Base-by-base conservation (phyloP, 2,329 filamentous ascomycete genomes). In the Aspergillus sojae region DNA sequence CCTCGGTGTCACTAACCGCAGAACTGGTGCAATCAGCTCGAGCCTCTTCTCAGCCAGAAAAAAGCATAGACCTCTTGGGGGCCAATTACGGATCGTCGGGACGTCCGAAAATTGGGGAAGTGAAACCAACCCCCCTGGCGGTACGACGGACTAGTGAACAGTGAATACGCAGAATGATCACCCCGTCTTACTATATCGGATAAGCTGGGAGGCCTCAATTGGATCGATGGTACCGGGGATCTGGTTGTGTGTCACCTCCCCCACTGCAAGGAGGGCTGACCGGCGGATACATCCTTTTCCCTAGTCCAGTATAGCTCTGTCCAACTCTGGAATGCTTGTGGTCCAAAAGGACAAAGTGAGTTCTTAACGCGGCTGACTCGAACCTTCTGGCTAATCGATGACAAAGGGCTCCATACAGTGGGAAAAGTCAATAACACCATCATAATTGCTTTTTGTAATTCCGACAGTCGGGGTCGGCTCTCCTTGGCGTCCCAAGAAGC, bases 201-300 rank as follows among this genome's bases (percentile, higher is more conserved):
- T 28, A 57, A 58, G 34, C 9, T 50, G 21, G n/a, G 52, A 30
- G 26, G 26, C 19, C 60, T 56, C 36, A 30, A 68, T 69, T 67
- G 66, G 67, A 48, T 30, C n/a, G 30, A 41, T 19, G 50, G 56
- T 62, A 48, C 67, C 67, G 62, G 55, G 56, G 52, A 54, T 58
- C 55, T 66, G 67, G 67, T 62, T 60, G 64, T 43, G 56, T 52
- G 62, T 67, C 56, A 57, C 67, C 64, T 55, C 21, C 52, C 45
- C 53, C 53, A 41, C 60, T 61, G 58, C 62, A 68, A 60, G 39
- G 39, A 54, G 52, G 52, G 19, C 52, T 34, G 28, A 52, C 32
- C 11, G 16, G 34, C 32, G 52, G 52, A 36, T 34, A 54, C 52
- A 36, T 54, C 52, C 52, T 34, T 16, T 30, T 19, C 16, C 46